Evolutionary conservation across 2,329 filamentous ascomycete species (phyloP).

Genomic region (Cladosporium sp.): DNA sequence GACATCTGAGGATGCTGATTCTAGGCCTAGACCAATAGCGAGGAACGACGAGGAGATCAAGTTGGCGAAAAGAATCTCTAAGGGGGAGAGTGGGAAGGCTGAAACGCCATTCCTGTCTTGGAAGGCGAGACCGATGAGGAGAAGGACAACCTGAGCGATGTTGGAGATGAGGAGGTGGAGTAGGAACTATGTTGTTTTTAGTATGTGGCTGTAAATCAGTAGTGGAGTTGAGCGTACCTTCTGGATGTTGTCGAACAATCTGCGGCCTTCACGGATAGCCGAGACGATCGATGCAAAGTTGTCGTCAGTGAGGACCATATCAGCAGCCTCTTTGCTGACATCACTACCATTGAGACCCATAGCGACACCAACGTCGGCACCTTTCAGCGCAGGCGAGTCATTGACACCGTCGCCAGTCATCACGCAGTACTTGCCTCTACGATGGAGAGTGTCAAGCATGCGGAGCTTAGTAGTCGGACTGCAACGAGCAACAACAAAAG

Average conservation of each 20-base stretch:
- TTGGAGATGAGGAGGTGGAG: constrained; percentile 51
- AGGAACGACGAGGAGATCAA: constrained; percentile 50
- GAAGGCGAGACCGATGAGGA: constrained; percentile 49
- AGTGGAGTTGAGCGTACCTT: constrained; percentile 27
- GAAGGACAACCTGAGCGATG: constrained; percentile 50
- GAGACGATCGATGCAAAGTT: constrained; percentile 49
- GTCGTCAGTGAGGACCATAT: constrained; percentile 48
- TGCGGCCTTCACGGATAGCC: constrained; percentile 47
- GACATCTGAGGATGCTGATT: constrained; percentile 48
- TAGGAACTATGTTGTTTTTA: constrained; percentile 36
- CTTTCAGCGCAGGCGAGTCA: constrained; percentile 47
- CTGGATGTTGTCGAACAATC: constrained; percentile 50
- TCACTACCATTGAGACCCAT: constrained; percentile 48
- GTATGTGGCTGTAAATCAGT: neutral
- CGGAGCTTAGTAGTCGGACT: constrained; percentile 50
- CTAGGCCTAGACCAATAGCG: constrained; percentile 49
- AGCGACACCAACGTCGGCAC: constrained; percentile 48
- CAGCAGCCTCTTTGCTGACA: constrained; percentile 47
- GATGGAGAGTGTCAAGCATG: constrained; percentile 49
- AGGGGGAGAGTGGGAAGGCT: constrained; percentile 47
- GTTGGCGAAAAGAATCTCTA: constrained; percentile 52
- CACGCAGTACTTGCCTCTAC: constrained; percentile 42
- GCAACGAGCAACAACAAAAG: constrained; percentile 48
- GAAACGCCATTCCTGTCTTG: constrained; percentile 46
- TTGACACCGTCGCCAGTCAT: constrained; percentile 52